Evolutionary conservation across 1,284 basidiomycete genomes (phyloP), one percentile per base, ranked within the genome.

Genomic region (Farysia itapuensis): DNA sequence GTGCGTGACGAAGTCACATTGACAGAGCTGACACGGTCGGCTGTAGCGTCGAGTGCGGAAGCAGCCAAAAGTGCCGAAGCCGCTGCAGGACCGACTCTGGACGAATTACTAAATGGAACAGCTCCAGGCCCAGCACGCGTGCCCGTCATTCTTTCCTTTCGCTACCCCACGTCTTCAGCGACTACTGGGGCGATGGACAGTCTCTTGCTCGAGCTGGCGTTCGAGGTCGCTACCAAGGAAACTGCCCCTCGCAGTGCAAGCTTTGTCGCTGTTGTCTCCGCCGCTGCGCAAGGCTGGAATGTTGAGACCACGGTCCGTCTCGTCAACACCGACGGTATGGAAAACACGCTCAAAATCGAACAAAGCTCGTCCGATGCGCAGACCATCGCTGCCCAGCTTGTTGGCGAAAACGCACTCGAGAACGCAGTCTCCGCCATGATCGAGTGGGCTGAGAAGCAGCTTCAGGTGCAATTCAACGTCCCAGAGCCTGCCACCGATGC

Each of bases 11-110:
- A 63, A 16, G 38, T 63, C 35, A 48, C 47, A 35, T 36, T 56
- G 28, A 53, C 59, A 4, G 59, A 63, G 40, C 45, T 63, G 24
- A 44, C 52, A 43, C 59, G 49, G 21, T 40, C 53, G 14, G 53
- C 59, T 8, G 37, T 57, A 13, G 33, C 52, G 26, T 48, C 48
- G n/a, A n/a, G n/a, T 40, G 40, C 25, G 35, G 37, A n/a, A 23
- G 26, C 4, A n/a, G 26, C 31, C 4, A 14, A 25, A 21, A n/a
- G n/a, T n/a, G 23, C 32, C 13, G 29, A 23, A 1, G 4, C 13
- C 5, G 21, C 33, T 5, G n/a, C 2, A 0, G 14, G 22, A 6
- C 15, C 35, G 30, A 28, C 32, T 14, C 26, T 63, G 11, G 53
- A 63, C 20, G 59, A 63, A 11, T 25, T 57, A 25, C 44, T 61